Evolutionary conservation across 176 grass and related monocot genomes (phyloP), one percentile per base, ranked within the genome.

Genomic region (Urochloa ruziziensis): DNA sequence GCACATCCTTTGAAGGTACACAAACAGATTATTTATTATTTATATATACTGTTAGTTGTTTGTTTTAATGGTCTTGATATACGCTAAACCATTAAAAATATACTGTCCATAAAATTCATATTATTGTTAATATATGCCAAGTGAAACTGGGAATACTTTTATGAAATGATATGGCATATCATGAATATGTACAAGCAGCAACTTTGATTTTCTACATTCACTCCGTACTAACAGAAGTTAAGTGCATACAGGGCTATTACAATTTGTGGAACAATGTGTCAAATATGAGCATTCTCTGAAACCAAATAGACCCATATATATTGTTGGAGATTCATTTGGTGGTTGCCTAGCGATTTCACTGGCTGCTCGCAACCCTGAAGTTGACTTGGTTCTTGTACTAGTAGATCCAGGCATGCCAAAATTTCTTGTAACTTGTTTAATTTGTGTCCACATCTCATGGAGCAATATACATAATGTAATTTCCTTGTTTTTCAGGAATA

Each of bases 351-450:
- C 93, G 27, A 88, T 95, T 83, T 71, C 90, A 51, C 78, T 90
- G 33, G 90, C 93, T 74, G 90, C 93, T 92, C 74, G 74, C 44
- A 95, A 95, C 80, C 87, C 85, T 76, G 70, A 86, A 12, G 68
- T 86, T 47, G 93, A 95, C 62, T 74, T 92, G 69, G 80, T 95
- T 74, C 93, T 95, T 24, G 27, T 95, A 44, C 85, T 97, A 82
- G 84, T 89, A 62, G 94, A 97, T 87, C 94, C 94, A 97, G 94
- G 94, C 80, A 90, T 86, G 93, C 85, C 67, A 86, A 14, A 62
- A 17, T 18, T 91, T 58, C 9, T 75, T 66, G 13, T 83, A 62
- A 17, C 59, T 32, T 62, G 28, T 62, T 32, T 10, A 17, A n/a
- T 12, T 62, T 62, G 60, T 62, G 28, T 17, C 7, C 16, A 8